A percentile compares a stretch with the other conserved stretches of the same genome.
These are phyloP conservation scores for Cryptococcus maquisensis DNA, from an alignment of 1,284 basidiomycete species.

Conservation along the genomic window DNA sequence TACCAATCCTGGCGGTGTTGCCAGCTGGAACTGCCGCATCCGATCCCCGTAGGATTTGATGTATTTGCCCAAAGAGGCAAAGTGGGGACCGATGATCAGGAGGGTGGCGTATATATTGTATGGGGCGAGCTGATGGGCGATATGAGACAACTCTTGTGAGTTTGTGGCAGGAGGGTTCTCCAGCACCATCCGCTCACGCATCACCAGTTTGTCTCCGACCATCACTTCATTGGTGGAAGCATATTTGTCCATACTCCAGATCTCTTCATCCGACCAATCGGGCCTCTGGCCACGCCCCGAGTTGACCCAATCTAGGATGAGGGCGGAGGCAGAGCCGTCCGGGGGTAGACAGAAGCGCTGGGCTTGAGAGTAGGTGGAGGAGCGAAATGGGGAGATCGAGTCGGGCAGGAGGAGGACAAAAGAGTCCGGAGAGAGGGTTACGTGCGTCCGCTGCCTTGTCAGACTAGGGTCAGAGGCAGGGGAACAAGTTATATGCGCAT, in stretches of 20 bases:
- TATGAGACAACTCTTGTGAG: slow-evolving; percentile 47
- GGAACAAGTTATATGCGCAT: slow-evolving; percentile 1
- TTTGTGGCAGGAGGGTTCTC: slow-evolving; percentile 47
- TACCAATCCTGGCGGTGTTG: slow-evolving; percentile 26
- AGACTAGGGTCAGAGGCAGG: slow-evolving; percentile 1
- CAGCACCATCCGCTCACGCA: slow-evolving; percentile 71
- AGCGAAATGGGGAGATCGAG: slow-evolving; percentile 83
- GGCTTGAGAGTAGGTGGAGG: slow-evolving; percentile 73
- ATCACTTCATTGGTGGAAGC: slow-evolving; percentile 80
- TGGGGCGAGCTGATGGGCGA: slow-evolving; percentile 32
- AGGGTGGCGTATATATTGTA: slow-evolving; percentile 48
- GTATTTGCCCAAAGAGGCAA: slow-evolving; percentile 22
- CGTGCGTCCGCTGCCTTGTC: slow-evolving; percentile 53
- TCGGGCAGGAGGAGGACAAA: slow-evolving; percentile 79
- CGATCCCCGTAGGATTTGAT: slow-evolving; percentile 23
- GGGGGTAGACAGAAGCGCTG: slow-evolving; percentile 60
- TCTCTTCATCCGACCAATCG: slow-evolving; percentile 60
- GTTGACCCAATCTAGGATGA: slow-evolving; percentile 86
- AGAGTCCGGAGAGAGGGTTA: slow-evolving; percentile 55
- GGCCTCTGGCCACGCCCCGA: slow-evolving; percentile 59
- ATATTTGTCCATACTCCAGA: slow-evolving; percentile 84
- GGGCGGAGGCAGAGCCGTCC: slow-evolving; percentile 55
- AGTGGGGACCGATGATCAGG: slow-evolving; percentile 40
- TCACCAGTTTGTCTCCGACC: slow-evolving; percentile 60
- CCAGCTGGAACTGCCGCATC: slow-evolving; percentile 38